These are phyloP conservation scores for Cetradonia linearis DNA, from an alignment of 495 filamentous ascomycete species.

Conservation along the genomic window DNA sequence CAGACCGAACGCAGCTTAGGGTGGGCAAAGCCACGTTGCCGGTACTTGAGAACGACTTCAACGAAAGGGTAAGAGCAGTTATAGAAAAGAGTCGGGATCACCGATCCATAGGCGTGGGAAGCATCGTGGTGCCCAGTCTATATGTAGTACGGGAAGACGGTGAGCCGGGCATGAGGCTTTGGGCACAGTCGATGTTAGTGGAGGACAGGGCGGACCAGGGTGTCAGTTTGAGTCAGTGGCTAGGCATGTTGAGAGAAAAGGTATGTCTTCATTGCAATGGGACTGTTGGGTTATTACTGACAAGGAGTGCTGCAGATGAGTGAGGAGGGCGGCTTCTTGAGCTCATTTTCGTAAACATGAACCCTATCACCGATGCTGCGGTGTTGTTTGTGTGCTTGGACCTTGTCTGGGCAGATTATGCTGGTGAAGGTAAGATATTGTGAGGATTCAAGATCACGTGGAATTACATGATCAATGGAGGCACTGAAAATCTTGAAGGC, in stretches of 20 bases:
- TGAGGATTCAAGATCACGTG: neutral
- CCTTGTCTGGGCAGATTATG: neutral
- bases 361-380: neutral
- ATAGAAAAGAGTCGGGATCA: slow-evolving; percentile 87
- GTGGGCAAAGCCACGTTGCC: slow-evolving; percentile 84
- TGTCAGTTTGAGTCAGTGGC: slow-evolving; percentile 84
- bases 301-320: slow-evolving; percentile 15
- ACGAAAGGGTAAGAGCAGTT: slow-evolving; percentile 80
- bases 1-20: slow-evolving; percentile 68
- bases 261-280: slow-evolving; percentile 43
- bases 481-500: neutral
- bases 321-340: slow-evolving; percentile 21
- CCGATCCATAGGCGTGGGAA: slow-evolving; percentile 72
- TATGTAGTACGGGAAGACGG: slow-evolving; percentile 93
- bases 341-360: slow-evolving; percentile 17
- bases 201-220: slow-evolving; percentile 93
- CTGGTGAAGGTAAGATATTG: neutral
- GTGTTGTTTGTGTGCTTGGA: neutral
- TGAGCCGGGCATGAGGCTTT: slow-evolving; percentile 87
- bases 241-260: slow-evolving; percentile 90
- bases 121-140: slow-evolving; percentile 81
- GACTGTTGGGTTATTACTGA: slow-evolving; percentile 1
- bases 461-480: neutral
- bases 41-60: slow-evolving; percentile 90
- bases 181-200: slow-evolving; percentile 91